phyloP scores from a whole-genome alignment of 1,139 yeast genomes.

The Blastobotrys apis region DNA sequence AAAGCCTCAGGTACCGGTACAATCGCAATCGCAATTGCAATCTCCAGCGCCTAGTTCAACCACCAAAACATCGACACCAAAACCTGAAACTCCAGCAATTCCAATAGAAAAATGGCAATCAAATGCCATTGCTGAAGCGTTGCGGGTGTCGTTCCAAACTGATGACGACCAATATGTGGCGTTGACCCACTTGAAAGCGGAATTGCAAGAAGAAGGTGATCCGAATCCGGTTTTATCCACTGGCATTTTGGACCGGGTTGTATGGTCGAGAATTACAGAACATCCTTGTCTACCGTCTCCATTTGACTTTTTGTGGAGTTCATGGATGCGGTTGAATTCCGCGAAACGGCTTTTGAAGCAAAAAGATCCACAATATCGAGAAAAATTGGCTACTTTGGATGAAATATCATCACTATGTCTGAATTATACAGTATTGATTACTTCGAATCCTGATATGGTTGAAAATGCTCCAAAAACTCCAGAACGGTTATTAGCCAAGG shows the following conservation, averaged over 20 bases:
- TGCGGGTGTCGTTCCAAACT: constrained; percentile 23
- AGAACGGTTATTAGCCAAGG: constrained; percentile 21
- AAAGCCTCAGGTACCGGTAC: too few relatives aligned
- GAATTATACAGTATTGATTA: constrained; percentile 14
- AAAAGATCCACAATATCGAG: constrained; percentile 16
- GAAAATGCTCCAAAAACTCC: constrained; percentile 17
- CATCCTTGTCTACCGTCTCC: constrained; percentile 21
- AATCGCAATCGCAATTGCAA: too few relatives aligned
- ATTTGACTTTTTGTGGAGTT: constrained; percentile 26
- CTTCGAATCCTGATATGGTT: constrained; percentile 18
- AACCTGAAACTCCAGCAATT: constrained; percentile 8
- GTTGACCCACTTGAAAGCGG: constrained; percentile 19
- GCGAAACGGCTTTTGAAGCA: constrained; percentile 16
- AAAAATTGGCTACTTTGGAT: constrained; percentile 16
- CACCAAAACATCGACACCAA: too few relatives aligned
- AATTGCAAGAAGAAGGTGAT: constrained; percentile 18
- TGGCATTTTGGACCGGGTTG: constrained; percentile 29
- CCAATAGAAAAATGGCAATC: constrained; percentile 23
- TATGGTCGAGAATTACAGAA: constrained; percentile 31
- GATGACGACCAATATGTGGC: constrained; percentile 12
- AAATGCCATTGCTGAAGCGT: constrained; percentile 21
- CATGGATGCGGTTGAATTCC: constrained; percentile 23
- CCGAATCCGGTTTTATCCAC: constrained; percentile 17
- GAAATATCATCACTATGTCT: constrained; percentile 19
- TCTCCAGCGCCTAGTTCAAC: too few relatives aligned